Conservation (phyloP, 192 early-diverging fungal genomes). For the Linnemannia exigua region DNA sequence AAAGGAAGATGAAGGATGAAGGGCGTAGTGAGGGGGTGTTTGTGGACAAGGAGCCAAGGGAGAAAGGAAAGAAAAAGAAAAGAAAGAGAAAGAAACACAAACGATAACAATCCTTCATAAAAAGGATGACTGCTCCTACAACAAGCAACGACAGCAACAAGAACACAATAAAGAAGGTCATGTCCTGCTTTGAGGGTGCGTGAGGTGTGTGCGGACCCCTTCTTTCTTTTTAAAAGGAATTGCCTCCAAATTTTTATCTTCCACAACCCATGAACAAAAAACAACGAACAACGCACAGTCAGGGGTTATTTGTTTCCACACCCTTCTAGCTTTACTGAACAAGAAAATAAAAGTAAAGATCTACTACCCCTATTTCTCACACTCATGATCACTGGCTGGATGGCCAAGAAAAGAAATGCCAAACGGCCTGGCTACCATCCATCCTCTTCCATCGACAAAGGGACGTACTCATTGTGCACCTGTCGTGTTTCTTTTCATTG, state of each 20-base stretch:
- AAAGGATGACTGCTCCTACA: too few species aligned
- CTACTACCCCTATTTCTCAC: neutral
- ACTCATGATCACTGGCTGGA: neutral
- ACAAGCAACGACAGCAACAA: neutral
- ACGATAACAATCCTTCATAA: neutral
- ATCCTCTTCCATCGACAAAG: neutral
- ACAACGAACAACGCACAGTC: too few species aligned
- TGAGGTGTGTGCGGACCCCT: neutral
- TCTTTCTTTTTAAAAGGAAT: neutral
- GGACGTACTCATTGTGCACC: neutral
- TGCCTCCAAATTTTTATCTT: too few species aligned
- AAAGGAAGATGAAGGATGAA: neutral
- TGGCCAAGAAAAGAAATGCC: neutral
- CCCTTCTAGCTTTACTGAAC: too few species aligned
- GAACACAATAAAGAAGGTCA: constrained; percentile 5
- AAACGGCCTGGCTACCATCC: neutral
- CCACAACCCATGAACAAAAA: too few species aligned
- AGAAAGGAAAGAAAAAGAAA: neutral
- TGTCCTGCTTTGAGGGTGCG: neutral
- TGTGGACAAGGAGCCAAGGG: neutral
- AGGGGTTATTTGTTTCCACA: neutral
- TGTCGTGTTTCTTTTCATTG: neutral
- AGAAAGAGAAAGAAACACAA: neutral
- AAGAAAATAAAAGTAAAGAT: too few species aligned
- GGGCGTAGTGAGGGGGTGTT: neutral